Base-by-base conservation (phyloP, 768 basidiomycete genomes). In the Coprinellus aureogranulatus region DNA sequence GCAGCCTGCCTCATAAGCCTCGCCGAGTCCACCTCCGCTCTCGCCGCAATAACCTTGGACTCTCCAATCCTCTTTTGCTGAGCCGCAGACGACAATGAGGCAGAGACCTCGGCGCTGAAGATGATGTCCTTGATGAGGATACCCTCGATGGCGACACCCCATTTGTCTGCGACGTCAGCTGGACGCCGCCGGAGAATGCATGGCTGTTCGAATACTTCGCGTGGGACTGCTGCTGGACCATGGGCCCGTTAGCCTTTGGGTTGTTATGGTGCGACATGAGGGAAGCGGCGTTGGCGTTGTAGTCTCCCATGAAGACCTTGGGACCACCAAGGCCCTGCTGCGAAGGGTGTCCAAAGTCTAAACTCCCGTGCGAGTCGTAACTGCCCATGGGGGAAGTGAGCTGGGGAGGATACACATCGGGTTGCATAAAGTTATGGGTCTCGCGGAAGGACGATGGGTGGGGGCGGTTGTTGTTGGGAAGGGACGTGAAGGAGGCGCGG, bases 1-100 rank as follows among this genome's bases (percentile, higher is more conserved):
- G 94, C 94, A 12, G 95, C 95, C 71, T 96, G 93, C 59, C 95
- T 84, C 95, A 98, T 98, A 70, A 98, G 84, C 65, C 92, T 84
- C 26, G 94, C 94, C 34, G 94, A 80, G 70, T 97, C 95, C 62
- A 98, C 95, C 76, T 97, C 95, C 14, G 95, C 96, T 58, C 94
- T 86, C 1, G 94, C 94, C 53, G 93, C 92, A 65, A 97, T 96
- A 69, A 96, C 92, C 75, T 98, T 98, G 67, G 87, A 87, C 76
- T 98, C 96, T 73, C 94, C 96, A 58, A 98, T 87, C 59, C 96
- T 85, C 83, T 97, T 97, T 75, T 96, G 94, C 68, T 97, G 95
- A 20, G 96, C 96, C 37, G 96, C 96, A 61, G 89, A 91, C 12
- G 94, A 96, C 49, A 99, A 81, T 18, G 92, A 92, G 9, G 92